Percentiles rank a stretch among this genome's conserved stretches.
Evolutionary conservation across 495 filamentous ascomycete genomes (phyloP).

Genomic region (Coniosporium apollinis): DNA sequence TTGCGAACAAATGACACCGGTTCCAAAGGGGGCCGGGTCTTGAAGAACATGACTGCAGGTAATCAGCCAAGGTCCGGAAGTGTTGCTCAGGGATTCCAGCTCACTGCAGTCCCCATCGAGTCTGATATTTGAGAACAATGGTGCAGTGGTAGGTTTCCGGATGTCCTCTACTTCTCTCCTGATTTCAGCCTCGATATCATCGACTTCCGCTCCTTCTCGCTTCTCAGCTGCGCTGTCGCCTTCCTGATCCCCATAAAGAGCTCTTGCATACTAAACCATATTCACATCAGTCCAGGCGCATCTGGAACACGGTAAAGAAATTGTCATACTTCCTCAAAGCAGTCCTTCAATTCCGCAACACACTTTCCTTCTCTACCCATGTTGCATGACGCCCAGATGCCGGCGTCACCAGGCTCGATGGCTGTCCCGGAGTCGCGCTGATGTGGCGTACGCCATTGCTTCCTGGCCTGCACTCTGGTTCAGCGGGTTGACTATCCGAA

Average conservation of each 20-base stretch:
- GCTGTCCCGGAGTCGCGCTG: conserved; percentile 7
- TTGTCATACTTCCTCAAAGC: conserved; percentile 55
- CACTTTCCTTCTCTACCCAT: conserved; percentile 65
- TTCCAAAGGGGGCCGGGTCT: conserved; percentile 49
- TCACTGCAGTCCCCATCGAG: conserved; percentile 62
- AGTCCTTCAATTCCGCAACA: conserved; percentile 47
- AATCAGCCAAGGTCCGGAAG: conserved; percentile 3
- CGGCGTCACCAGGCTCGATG: conserved; percentile 50
- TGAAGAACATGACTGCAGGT: conserved; percentile 43
- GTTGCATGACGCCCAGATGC: conserved; percentile 82
- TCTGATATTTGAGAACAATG: conserved; percentile 44
- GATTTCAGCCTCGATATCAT: conserved; percentile 75
- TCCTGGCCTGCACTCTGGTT: conserved; percentile 20
- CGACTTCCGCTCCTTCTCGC: conserved; percentile 18
- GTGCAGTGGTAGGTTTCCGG: conserved; percentile 31
- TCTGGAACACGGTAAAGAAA: too few relatives aligned
- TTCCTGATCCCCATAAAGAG: not conserved
- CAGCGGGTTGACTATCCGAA: too few relatives aligned
- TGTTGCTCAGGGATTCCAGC: conserved; percentile 11
- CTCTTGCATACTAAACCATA: too few relatives aligned
- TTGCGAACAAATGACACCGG: conserved; percentile 62
- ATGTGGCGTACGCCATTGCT: conserved; percentile 21
- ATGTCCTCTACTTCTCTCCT: conserved; percentile 55
- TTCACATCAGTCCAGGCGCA: too few relatives aligned
- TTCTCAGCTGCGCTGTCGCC: conserved; percentile 8